phyloP scores from a whole-genome alignment of 768 basidiomycete species.

The Pleurotus tuber-regium region DNA sequence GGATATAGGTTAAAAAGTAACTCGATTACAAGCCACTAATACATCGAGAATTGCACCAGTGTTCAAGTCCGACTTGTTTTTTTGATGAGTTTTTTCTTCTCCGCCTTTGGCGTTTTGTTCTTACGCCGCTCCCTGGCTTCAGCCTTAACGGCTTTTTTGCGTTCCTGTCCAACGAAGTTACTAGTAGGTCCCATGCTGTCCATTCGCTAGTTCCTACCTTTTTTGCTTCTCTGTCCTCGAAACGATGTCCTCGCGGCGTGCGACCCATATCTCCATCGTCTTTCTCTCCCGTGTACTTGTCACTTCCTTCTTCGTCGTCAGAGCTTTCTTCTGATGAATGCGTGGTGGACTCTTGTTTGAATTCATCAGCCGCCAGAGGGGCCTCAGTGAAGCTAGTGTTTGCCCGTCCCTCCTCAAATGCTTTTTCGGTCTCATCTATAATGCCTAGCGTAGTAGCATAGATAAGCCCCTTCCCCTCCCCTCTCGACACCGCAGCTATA shows the following conservation, averaged over 20 bases:
- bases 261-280: constrained; percentile 44
- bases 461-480: constrained; percentile 73
- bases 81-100: constrained; percentile 88
- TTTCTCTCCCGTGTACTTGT: constrained; percentile 30
- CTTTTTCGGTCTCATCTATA: constrained; percentile 45
- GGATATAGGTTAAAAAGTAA: not conserved
- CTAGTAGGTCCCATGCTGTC: not conserved
- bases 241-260: constrained; percentile 79
- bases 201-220: constrained; percentile 50
- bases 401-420: constrained; percentile 11
- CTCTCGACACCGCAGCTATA: constrained; percentile 68
- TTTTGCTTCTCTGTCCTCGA: constrained; percentile 90
- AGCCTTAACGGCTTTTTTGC: constrained; percentile 86
- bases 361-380: constrained; percentile 15
- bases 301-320: constrained; percentile 23
- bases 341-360: constrained; percentile 13
- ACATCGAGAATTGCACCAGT: constrained; percentile 1
- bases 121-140: constrained; percentile 87
- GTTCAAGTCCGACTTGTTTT: constrained; percentile 29
- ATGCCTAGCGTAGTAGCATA: constrained; percentile 88
- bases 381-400: too few species aligned
- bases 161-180: constrained; percentile 54
- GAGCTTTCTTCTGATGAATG: constrained; percentile 18
- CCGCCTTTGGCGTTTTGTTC: constrained; percentile 92
- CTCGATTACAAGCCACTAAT: not conserved